Conservation (phyloP, 202 grass and related monocot genomes). For the Bolboschoenoplectus hybrid region DNA sequence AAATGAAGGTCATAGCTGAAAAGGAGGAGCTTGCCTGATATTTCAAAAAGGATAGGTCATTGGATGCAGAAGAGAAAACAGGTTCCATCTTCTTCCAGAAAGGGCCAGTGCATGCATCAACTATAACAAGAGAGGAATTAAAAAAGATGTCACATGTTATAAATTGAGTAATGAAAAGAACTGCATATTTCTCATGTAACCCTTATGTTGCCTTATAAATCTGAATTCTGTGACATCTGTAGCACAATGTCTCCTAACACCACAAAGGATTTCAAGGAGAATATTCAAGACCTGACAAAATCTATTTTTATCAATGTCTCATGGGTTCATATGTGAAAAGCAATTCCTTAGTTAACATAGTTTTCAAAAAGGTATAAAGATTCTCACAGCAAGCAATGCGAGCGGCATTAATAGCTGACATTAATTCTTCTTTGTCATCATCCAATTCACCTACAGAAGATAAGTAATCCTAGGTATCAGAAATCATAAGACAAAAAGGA, state of each 20-base stretch:
- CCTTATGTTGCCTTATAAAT: background rate
- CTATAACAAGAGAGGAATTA: slow-evolving; percentile 47
- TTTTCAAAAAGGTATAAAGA: background rate
- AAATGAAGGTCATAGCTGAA: slow-evolving; percentile 31
- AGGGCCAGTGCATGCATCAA: slow-evolving; percentile 58
- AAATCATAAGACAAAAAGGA: background rate
- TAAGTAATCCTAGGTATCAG: slow-evolving; percentile 29
- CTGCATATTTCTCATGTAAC: slow-evolving; percentile 26
- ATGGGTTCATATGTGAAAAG: background rate
- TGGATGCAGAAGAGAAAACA: slow-evolving; percentile 55
- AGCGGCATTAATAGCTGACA: slow-evolving; percentile 76
- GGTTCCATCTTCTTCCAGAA: slow-evolving; percentile 97
- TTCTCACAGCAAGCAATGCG: slow-evolving; percentile 55
- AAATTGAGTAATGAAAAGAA: background rate
- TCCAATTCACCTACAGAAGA: slow-evolving; percentile 62
- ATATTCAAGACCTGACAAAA: background rate
- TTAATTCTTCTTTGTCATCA: slow-evolving; percentile 84
- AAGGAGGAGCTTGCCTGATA: slow-evolving; percentile 60
- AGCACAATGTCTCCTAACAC: background rate
- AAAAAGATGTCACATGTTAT: background rate
- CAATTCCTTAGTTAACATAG: background rate
- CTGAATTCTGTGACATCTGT: background rate
- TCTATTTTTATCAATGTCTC: background rate
- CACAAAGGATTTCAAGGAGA: background rate
- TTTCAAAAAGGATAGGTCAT: slow-evolving; percentile 66